Percentiles rank a stretch among this genome's conserved stretches.
Evolutionary conservation across 805 yeast species (phyloP).

Genomic region (Candida nonsorbophila): DNA sequence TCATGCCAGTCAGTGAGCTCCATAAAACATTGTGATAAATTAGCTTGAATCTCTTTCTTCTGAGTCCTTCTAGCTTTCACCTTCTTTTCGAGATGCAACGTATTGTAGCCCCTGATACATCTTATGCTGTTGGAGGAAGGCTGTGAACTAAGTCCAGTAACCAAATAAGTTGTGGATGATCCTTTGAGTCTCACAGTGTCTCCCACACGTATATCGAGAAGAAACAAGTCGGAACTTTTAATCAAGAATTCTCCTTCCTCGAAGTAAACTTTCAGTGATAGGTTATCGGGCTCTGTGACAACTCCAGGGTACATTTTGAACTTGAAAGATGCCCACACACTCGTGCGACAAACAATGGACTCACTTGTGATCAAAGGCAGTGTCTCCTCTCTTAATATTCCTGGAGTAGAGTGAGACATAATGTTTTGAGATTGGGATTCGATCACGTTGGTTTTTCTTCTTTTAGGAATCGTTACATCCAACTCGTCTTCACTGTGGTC

Average conservation of each 20-base stretch:
- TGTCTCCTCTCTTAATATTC: no score
- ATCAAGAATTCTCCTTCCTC: conserved; percentile 31
- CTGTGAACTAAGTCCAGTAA: conserved; percentile 38
- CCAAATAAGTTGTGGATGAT: conserved; percentile 25
- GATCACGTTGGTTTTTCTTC: no score
- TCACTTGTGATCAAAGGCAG: no score
- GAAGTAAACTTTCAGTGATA: conserved; percentile 31
- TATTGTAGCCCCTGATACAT: conserved; percentile 61
- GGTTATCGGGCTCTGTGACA: conserved; percentile 20
- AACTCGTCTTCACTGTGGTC: no score
- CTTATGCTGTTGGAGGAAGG: conserved; percentile 21
- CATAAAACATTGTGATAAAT: conserved; percentile 30
- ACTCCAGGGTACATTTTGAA: conserved; percentile 49
- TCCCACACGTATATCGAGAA: conserved; percentile 54
- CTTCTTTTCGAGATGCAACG: conserved; percentile 31
- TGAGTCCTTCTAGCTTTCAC: conserved; percentile 8
- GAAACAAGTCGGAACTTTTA: conserved; percentile 32
- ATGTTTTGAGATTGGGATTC: no score
- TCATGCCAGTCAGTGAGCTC: conserved; percentile 33
- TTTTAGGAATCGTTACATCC: no score
- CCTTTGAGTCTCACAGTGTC: conserved; percentile 40
- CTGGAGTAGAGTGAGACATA: no score
- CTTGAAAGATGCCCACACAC: conserved; percentile 53
- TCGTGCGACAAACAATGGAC: conserved; percentile 11
- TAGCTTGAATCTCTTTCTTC: conserved; percentile 15